Conservation (phyloP, 129 eudicot genomes). For the Smallanthus sonchifolius region DNA sequence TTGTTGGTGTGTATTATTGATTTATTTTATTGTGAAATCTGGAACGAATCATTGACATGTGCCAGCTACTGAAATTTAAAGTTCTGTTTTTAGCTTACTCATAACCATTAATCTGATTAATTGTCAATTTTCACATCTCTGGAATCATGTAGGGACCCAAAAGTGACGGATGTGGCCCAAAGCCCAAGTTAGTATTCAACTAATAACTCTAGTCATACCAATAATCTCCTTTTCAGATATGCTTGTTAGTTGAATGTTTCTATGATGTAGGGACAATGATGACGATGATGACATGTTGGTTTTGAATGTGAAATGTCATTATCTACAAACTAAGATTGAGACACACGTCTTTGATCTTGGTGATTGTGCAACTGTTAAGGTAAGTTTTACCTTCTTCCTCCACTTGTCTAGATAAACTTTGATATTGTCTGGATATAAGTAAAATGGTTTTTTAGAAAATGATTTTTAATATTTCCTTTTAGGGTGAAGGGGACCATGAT, state of each 20-base stretch:
- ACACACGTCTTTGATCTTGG: constrained; percentile 43
- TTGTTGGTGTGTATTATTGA: neutral
- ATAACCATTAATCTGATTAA: constrained; percentile 6
- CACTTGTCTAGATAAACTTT: constrained; percentile 7
- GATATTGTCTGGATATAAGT: neutral
- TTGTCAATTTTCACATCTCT: constrained; percentile 18
- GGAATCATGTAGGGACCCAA: constrained; percentile 35
- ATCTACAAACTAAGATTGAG: constrained; percentile 47
- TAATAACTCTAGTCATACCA: constrained; percentile 15
- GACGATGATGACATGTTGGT: constrained; percentile 50
- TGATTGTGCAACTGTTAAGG: constrained; percentile 64
- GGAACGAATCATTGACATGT: neutral
- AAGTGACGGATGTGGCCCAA: constrained; percentile 10
- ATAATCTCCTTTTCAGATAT: neutral
- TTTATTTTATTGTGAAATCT: neutral
- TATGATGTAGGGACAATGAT: constrained; percentile 31
- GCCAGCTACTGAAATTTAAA: neutral
- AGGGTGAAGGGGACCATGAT: constrained; percentile 56
- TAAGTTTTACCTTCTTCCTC: constrained; percentile 17
- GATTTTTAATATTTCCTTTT: neutral
- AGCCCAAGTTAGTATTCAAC: constrained; percentile 43
- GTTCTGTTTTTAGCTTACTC: no score
- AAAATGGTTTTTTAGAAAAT: neutral
- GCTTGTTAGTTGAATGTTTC: constrained; percentile 7
- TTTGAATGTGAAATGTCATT: constrained; percentile 54